Percentiles rank a stretch among this genome's conserved stretches.
Conservation (phyloP, 305 asterid genomes). For the Fraxinus sp. region DNA sequence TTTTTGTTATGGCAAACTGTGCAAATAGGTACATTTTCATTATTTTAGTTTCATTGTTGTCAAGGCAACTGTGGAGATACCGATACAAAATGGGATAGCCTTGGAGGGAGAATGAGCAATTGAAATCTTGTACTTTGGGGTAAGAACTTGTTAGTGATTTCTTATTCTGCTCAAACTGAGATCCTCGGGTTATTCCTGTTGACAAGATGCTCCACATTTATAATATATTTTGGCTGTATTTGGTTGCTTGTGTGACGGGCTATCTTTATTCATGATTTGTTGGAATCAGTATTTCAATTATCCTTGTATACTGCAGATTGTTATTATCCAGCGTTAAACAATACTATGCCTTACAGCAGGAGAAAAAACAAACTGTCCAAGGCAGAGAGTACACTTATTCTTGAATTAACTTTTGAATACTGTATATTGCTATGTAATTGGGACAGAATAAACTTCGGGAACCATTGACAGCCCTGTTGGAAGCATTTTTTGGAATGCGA, state of each 20-base stretch:
- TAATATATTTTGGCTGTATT: not conserved
- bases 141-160: not conserved
- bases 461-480: not conserved
- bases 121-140: not conserved
- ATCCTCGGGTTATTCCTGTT: not conserved
- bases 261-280: not conserved
- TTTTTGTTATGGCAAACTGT: not conserved
- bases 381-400: not conserved
- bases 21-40: not conserved
- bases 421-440: not conserved
- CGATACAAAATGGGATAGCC: not conserved
- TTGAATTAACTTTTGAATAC: not conserved
- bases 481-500: not conserved
- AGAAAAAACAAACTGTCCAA: not conserved
- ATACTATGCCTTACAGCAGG: not conserved
- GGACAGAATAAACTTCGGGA: not conserved
- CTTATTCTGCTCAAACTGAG: not conserved
- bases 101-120: not conserved
- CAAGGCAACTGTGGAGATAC: too few relatives aligned
- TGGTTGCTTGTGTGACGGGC: not conserved
- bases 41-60: too few relatives aligned
- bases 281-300: not conserved
- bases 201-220: not conserved
- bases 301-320: not conserved
- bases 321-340: not conserved